These are phyloP conservation scores for Mortierella claussenii DNA, from an alignment of 192 early-diverging fungal species.

Conservation along the genomic window DNA sequence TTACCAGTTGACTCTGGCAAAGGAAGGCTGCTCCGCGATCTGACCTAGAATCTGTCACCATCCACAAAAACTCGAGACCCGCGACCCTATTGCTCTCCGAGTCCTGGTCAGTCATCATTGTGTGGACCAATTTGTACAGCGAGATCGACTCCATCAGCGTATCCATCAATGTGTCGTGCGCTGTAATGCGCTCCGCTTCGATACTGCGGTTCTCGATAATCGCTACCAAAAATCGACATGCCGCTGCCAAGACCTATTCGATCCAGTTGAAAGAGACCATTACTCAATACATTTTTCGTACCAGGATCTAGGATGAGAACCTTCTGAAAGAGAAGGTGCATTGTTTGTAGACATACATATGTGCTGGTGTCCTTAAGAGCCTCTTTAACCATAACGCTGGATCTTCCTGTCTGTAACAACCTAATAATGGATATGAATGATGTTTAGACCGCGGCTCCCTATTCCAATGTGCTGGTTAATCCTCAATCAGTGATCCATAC, in stretches of 20 bases:
- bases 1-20: constrained; percentile 54
- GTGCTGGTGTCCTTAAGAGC: constrained; percentile 58
- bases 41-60: constrained; percentile 42
- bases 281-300: not conserved
- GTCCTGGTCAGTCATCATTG: constrained; percentile 37
- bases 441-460: too few relatives aligned
- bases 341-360: constrained; percentile 59
- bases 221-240: constrained; percentile 53
- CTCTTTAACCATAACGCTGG: constrained; percentile 32
- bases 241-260: constrained; percentile 54
- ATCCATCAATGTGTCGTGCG: constrained; percentile 43
- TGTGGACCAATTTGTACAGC: constrained; percentile 45
- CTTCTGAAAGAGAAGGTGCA: too few relatives aligned
- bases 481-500: too few relatives aligned
- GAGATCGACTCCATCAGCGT: constrained; percentile 49
- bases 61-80: constrained; percentile 61
- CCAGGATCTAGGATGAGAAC: not conserved
- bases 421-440: constrained; percentile 19
- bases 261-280: too few relatives aligned
- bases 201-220: constrained; percentile 54
- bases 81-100: constrained; percentile 49
- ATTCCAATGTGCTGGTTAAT: too few relatives aligned
- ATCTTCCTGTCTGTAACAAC: constrained; percentile 49
- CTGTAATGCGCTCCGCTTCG: constrained; percentile 6
- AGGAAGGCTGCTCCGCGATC: constrained; percentile 51